These are phyloP conservation scores for Pichia deserticola DNA, from an alignment of 805 yeast species.

Conservation along the genomic window DNA sequence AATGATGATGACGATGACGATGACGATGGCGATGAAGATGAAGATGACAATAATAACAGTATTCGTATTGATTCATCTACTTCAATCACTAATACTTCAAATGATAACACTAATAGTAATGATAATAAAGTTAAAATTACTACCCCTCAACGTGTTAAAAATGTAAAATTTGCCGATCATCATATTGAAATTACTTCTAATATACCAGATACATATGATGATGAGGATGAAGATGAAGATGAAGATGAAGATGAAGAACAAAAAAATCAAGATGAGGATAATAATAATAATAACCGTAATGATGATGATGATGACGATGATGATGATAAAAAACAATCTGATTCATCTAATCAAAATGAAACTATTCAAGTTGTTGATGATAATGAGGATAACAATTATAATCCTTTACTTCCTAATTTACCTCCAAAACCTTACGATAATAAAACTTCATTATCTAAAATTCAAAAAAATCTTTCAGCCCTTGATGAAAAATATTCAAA, in stretches of 20 bases:
- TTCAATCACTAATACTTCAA: not conserved
- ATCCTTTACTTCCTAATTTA: not conserved
- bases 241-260: not conserved
- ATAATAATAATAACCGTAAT: not conserved
- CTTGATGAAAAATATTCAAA: conserved; percentile 14
- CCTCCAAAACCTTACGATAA: not conserved
- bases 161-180: no score
- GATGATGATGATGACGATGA: not conserved
- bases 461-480: not conserved
- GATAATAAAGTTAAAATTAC: no score
- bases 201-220: not conserved
- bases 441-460: not conserved
- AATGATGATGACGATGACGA: not conserved
- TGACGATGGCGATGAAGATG: no score
- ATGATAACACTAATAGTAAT: not conserved
- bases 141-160: no score
- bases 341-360: not conserved
- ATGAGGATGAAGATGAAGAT: not conserved
- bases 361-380: not conserved
- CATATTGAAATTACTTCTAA: not conserved
- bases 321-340: not conserved
- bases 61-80: no score
- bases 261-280: not conserved
- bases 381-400: not conserved
- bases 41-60: no score